Evolutionary conservation across 257 asterid genomes (phyloP), one percentile per base, ranked within the genome.

Genomic region (Gynochthodes officinalis): DNA sequence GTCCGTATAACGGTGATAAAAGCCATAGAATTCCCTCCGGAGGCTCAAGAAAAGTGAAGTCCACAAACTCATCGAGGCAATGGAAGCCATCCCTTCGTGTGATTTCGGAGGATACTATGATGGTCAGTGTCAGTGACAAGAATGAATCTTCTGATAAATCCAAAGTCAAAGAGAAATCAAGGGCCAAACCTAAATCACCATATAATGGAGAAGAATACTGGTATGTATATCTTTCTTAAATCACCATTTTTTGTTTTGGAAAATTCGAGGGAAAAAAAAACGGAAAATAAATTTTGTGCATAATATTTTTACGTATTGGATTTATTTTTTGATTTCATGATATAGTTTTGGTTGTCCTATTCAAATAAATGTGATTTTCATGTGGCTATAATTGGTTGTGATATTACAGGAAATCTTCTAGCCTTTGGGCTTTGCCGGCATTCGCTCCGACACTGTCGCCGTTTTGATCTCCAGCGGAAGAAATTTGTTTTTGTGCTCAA

Each of bases 61-160:
- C 81, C 39, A n/a, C 67, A 52, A 69, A 74, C 58, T 44, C 74
- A 64, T 60, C 54, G 0, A 64, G 46, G 46, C 67, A 82, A 33
- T 85, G 93, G 93, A 80, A 82, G 69, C 90, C 93, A 11, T 81
- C 71, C 52, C 90, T 88, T 48, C 80, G 69, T 8, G 79, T 54
- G 3, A 88, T 88, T 40, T 76, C 85, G 1, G 93, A 88, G 74
- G 82, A 80, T 66, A 65, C 58, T n/a, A 82, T 72, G 39, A 18
- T 70, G 64, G 43, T 52, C 65, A 76, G 67, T 76, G 67, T 9
- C 16, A 59, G 40, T 23, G n/a, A n/a, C n/a, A n/a, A n/a, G n/a
- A 37, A 71, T 6, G 71, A 71, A 70, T 32, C 44, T 4, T 33
- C 64, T 55, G 70, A 39, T 55, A 4, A 15, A 46, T 18, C 4